phyloP scores from a whole-genome alignment of 2,329 filamentous ascomycete genomes.

The Ambrosiella xylebori region DNA sequence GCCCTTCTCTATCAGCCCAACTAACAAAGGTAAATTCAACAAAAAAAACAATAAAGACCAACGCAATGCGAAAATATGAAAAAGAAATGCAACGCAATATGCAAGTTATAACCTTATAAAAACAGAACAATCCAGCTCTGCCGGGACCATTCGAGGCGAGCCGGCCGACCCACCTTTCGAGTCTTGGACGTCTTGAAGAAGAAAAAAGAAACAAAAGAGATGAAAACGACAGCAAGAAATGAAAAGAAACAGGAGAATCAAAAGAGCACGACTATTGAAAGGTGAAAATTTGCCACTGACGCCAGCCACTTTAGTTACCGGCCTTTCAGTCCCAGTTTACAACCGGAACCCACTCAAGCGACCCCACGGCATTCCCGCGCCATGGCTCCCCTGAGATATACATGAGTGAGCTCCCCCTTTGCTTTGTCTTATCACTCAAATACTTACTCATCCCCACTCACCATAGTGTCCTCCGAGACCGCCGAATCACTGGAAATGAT shows the following conservation, averaged over 20 bases:
- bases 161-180: not conserved
- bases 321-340: not conserved
- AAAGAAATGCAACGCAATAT: not conserved
- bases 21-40: not conserved
- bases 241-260: not conserved
- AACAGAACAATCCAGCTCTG: not conserved
- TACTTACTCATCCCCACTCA: conserved; percentile 20
- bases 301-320: not conserved
- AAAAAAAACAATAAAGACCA: not conserved
- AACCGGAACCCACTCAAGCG: not conserved
- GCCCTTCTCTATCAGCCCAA: not conserved
- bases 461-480: conserved; percentile 24
- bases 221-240: not conserved
- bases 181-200: too few relatives aligned
- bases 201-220: not conserved
- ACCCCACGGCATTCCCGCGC: not conserved
- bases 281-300: too few relatives aligned
- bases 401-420: not conserved
- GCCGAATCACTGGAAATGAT: conserved; percentile 4
- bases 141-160: not conserved
- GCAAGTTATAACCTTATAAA: not conserved
- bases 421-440: not conserved
- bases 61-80: not conserved
- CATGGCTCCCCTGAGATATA: not conserved
- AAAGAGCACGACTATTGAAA: not conserved